Evolutionary conservation across 2,329 filamentous ascomycete genomes (phyloP).

Genomic region (Cladorrhinum sp.): DNA sequence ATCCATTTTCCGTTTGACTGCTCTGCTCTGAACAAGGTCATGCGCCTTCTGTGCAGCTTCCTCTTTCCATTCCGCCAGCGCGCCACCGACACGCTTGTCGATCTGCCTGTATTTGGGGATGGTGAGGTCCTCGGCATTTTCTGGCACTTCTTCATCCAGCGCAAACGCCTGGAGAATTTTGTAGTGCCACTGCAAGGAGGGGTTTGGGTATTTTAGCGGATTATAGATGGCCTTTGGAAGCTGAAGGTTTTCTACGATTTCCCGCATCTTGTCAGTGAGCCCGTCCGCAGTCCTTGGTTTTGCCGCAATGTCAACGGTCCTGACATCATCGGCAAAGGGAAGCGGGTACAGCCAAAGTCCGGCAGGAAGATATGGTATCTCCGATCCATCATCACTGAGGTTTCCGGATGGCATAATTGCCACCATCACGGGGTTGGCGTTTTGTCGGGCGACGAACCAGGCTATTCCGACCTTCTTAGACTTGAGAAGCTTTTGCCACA

Average conservation of each 20-base stretch:
- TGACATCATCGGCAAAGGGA: constrained; percentile 85
- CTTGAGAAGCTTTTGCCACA: constrained; percentile 81
- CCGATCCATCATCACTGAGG: constrained; percentile 59
- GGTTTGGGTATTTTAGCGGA: constrained; percentile 85
- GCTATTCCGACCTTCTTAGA: constrained; percentile 79
- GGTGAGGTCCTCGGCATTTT: constrained; percentile 71
- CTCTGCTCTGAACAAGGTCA: constrained; percentile 37
- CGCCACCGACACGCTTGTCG: constrained; percentile 78
- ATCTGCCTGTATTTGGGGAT: constrained; percentile 83
- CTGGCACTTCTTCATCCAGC: constrained; percentile 84
- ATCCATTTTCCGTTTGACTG: constrained; percentile 52
- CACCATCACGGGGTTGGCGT: constrained; percentile 74
- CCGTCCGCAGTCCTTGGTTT: constrained; percentile 60
- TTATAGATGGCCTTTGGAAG: constrained; percentile 83
- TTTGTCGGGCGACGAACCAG: constrained; percentile 83
- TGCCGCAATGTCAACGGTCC: constrained; percentile 61
- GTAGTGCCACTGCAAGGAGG: constrained; percentile 95
- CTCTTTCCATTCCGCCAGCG: constrained; percentile 73
- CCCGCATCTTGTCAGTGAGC: constrained; percentile 77
- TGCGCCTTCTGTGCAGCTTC: constrained; percentile 58
- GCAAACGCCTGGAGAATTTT: constrained; percentile 87
- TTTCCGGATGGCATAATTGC: constrained; percentile 76
- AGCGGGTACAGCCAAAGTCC: constrained; percentile 87
- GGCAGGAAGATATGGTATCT: constrained; percentile 69
- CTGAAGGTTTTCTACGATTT: constrained; percentile 79